Conservation (phyloP, 1,284 basidiomycete species). For the Schizophyllum amplum region DNA sequence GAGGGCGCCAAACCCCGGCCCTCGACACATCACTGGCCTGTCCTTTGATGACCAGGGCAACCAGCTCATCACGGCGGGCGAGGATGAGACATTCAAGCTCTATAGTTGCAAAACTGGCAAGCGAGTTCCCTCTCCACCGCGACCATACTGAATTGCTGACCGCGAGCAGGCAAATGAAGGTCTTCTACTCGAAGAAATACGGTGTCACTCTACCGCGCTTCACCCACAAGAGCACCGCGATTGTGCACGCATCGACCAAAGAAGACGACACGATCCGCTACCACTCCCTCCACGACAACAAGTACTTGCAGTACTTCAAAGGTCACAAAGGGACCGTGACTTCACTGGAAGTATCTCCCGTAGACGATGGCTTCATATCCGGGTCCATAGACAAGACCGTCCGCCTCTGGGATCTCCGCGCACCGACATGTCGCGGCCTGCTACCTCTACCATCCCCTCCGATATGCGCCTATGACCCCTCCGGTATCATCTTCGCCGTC, state of each 20-base stretch:
- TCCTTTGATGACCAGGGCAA: conserved; percentile 90
- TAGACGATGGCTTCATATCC: conserved; percentile 94
- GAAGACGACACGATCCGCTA: conserved; percentile 94
- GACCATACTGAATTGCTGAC: conserved; percentile 14
- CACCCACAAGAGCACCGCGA: conserved; percentile 81
- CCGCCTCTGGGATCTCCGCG: conserved; percentile 92
- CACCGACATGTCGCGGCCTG: conserved; percentile 67
- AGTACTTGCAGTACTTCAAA: conserved; percentile 91
- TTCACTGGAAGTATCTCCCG: conserved; percentile 87
- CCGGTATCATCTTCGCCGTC: conserved; percentile 89
- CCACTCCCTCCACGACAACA: conserved; percentile 93
- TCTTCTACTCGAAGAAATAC: conserved; percentile 91
- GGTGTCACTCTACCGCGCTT: conserved; percentile 92
- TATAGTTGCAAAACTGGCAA: conserved; percentile 88
- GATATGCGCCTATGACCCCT: conserved; percentile 85
- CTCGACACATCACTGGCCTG: conserved; percentile 78
- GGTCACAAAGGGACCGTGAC: conserved; percentile 89
- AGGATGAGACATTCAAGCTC: conserved; percentile 89
- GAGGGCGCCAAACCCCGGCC: conserved; percentile 33
- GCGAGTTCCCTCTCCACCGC: conserved; percentile 50
- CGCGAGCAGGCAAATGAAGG: conserved; percentile 57
- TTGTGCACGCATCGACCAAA: conserved; percentile 92
- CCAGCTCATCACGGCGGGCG: conserved; percentile 77
- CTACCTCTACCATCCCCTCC: conserved; percentile 68
- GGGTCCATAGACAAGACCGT: conserved; percentile 92